Percentiles rank a stretch among this genome's conserved stretches.
phyloP scores from a whole-genome alignment of 495 filamentous ascomycete genomes.

The Cladorrhinum samala region DNA sequence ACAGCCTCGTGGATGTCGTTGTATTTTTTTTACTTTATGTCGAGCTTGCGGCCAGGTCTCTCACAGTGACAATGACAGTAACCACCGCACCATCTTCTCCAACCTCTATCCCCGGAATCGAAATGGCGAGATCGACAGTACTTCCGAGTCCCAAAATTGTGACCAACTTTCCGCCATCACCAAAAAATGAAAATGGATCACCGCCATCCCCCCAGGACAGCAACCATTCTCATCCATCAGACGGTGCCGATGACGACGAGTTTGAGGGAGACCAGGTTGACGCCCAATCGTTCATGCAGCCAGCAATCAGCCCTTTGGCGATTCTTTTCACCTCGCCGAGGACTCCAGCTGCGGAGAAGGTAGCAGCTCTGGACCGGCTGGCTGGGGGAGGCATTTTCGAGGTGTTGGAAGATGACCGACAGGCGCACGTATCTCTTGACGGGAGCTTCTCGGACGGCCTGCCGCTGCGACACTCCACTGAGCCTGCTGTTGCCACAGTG shows the following conservation, averaged over 20 bases:
- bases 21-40: not conserved
- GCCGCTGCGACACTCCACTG: not conserved
- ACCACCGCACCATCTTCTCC: not conserved
- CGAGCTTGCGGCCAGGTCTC: not conserved
- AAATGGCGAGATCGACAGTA: not conserved
- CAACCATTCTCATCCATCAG: constrained; percentile 17
- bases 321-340: constrained; percentile 63
- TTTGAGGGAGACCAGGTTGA: constrained; percentile 47
- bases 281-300: constrained; percentile 61
- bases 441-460: not conserved
- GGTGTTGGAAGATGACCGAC: constrained; percentile 10
- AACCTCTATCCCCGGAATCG: not conserved
- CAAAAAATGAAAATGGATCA: not conserved
- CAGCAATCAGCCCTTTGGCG: constrained; percentile 68
- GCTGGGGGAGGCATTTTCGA: constrained; percentile 52
- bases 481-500: not conserved
- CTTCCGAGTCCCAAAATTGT: not conserved
- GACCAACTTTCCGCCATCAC: not conserved
- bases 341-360: constrained; percentile 72
- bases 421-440: not conserved
- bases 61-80: not conserved
- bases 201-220: not conserved
- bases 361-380: constrained; percentile 54
- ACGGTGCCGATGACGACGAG: constrained; percentile 24
- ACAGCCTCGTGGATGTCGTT: constrained; percentile 4